Conservation (phyloP, 768 basidiomycete genomes). For the Favolaschia claudopus region DNA sequence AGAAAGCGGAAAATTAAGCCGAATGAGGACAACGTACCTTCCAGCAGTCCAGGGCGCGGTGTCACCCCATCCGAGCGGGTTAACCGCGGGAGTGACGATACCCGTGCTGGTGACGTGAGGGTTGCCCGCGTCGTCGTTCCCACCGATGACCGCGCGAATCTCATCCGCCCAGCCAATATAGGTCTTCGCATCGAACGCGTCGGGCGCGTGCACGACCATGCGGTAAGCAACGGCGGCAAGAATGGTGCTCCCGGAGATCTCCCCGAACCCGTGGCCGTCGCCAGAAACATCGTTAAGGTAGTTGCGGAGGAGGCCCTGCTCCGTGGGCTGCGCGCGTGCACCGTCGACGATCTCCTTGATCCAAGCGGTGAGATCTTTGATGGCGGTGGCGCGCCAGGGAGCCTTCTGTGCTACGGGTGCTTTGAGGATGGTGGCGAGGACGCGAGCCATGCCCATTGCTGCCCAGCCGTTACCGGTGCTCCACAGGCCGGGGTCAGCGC, state of each 20-base stretch:
- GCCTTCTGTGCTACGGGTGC: slow-evolving; percentile 40
- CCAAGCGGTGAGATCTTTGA: slow-evolving; percentile 39
- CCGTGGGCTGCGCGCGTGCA: slow-evolving; percentile 38
- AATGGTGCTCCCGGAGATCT: slow-evolving; percentile 51
- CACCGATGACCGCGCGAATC: slow-evolving; percentile 36
- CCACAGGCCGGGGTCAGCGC: slow-evolving; percentile 28
- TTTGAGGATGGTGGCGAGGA: slow-evolving; percentile 51
- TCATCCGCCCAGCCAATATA: slow-evolving; percentile 35
- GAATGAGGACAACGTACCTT: slow-evolving; percentile 4
- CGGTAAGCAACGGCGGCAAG: slow-evolving; percentile 49
- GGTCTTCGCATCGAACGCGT: slow-evolving; percentile 16
- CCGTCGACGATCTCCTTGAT: slow-evolving; percentile 57
- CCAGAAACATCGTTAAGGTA: slow-evolving; percentile 42
- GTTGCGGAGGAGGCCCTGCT: slow-evolving; percentile 49
- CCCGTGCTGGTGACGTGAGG: slow-evolving; percentile 41
- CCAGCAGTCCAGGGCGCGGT: slow-evolving; percentile 41
- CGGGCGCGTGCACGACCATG: slow-evolving; percentile 32
- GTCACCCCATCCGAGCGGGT: slow-evolving; percentile 46
- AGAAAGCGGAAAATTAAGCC: too few relatives aligned
- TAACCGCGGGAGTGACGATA: slow-evolving; percentile 44
- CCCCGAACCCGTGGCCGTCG: slow-evolving; percentile 47
- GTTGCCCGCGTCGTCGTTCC: slow-evolving; percentile 20
- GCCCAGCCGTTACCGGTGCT: slow-evolving; percentile 34
- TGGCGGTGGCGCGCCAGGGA: slow-evolving; percentile 34
- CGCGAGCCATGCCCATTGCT: slow-evolving; percentile 30